phyloP scores from a whole-genome alignment of 305 asterid species.

The Fraxinus paxiana region DNA sequence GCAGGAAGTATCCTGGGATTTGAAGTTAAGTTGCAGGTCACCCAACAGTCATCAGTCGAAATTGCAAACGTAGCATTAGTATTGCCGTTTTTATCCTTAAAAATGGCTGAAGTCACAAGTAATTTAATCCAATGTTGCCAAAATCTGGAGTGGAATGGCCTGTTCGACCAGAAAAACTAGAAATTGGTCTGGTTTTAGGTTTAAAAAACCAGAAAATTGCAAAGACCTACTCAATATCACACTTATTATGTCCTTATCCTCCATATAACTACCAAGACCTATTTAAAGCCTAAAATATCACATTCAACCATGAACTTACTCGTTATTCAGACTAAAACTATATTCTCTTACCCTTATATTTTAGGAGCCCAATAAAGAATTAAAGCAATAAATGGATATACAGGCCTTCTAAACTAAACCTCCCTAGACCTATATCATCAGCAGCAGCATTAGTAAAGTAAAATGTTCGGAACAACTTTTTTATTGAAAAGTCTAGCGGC shows the following conservation, averaged over 20 bases:
- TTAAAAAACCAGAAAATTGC: not conserved
- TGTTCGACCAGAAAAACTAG: not conserved
- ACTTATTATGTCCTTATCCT: not conserved
- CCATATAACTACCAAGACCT: not conserved
- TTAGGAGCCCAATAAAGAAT: not conserved
- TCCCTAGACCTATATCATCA: not conserved
- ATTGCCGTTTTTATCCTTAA: not conserved
- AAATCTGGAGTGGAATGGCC: not conserved
- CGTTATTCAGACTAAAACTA: not conserved
- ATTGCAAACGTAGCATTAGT: not conserved
- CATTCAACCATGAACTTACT: not conserved
- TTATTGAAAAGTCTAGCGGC: not conserved
- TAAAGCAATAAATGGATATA: not conserved
- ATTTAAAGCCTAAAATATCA: not conserved
- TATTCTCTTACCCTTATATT: not conserved
- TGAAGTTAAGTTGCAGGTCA: conserved; percentile 3
- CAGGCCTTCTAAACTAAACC: not conserved
- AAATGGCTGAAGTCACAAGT: not conserved
- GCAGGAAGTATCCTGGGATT: conserved; percentile 1
- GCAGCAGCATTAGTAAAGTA: not conserved
- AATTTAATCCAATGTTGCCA: not conserved
- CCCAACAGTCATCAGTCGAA: not conserved
- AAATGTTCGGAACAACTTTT: not conserved
- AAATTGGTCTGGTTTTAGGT: not conserved
- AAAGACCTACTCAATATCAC: not conserved